Percentiles rank a stretch among this genome's conserved stretches.
Conservation (phyloP, 768 basidiomycete genomes). For the Mycena filopes region DNA sequence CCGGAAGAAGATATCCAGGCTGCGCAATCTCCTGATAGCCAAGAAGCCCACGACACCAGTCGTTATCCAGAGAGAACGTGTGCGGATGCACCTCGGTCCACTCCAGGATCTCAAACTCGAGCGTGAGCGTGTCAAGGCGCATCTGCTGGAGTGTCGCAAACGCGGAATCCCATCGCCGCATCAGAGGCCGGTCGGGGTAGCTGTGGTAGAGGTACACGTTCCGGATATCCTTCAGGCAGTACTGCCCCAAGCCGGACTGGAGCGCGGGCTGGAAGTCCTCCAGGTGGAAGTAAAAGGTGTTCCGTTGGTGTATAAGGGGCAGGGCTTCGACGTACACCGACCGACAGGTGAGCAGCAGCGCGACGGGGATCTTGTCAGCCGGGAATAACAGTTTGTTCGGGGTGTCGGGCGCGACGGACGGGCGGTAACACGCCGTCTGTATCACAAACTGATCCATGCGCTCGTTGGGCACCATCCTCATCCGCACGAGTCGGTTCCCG, state of each 20-base stretch:
- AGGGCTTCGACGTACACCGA: slow-evolving; percentile 8
- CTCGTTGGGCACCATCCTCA: background rate
- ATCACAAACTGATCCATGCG: background rate
- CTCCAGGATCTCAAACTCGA: slow-evolving; percentile 5
- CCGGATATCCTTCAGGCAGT: slow-evolving; percentile 8
- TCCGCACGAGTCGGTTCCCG: slow-evolving; percentile 9
- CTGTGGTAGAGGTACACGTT: slow-evolving; percentile 4
- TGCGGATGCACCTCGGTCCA: slow-evolving; percentile 1
- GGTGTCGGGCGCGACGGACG: background rate
- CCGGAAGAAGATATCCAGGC: slow-evolving; percentile 10
- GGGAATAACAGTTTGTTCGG: background rate
- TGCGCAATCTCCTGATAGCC: slow-evolving; percentile 1
- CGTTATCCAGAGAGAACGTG: background rate
- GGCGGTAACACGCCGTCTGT: background rate
- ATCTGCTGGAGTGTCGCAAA: slow-evolving; percentile 2
- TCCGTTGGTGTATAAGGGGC: slow-evolving; percentile 9
- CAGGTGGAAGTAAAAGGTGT: slow-evolving; percentile 5
- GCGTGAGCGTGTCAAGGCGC: background rate
- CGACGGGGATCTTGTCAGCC: slow-evolving; percentile 1
- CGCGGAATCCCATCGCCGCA: slow-evolving; percentile 1
- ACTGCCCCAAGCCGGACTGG: slow-evolving; percentile 4
- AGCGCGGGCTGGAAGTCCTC: background rate
- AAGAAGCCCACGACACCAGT: slow-evolving; percentile 7
- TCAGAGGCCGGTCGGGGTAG: background rate
- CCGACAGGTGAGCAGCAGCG: background rate